Base-by-base conservation (phyloP, 2,329 filamentous ascomycete species). In the Cladobotryum protrusum region DNA sequence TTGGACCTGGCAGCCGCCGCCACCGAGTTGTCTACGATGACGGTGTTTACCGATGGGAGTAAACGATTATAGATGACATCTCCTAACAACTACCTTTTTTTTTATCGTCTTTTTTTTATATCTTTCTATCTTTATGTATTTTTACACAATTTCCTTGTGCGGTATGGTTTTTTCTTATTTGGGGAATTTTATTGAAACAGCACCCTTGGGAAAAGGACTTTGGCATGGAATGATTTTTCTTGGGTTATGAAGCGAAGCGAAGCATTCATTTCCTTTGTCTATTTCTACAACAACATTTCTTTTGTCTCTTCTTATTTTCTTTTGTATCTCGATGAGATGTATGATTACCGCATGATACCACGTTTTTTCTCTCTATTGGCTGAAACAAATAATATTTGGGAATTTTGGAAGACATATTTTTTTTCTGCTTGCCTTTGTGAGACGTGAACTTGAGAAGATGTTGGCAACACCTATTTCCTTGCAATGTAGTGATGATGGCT, bases 21-120 rank as follows among this genome's bases (percentile, higher is more conserved):
- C 61, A 63, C 39, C 61, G 65, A 32, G 63, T 69, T 2, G 50
- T 60, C 29, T 72, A 70, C 56, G 68, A 69, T 13, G 66, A 71
- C 37, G 68, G 67, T 1, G 46, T 65, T 5, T 72, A 71, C 61
- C 64, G 67, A 42, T 68, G 63, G 60, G 71, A 72, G 57, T 73
- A 62, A 69, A 29, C 24, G 4, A 29, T 29, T 6, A 8, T 9
- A 9, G 24, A 29, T 29, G 11, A 8, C 24, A 29, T 29, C 6
- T 8, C 11, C 7, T 29, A 29, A 29, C n/a, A 24, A 29, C 24
- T 5, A 9, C 11, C 3, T 8, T 29, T 24, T 24, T 24, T 29
- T 19, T 42, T 24, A 3, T 42, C 20, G 20, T 13, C 40, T 42
- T 42, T 42, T 29, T 29, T 29, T 29, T 29, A 8, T 29, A 29